These are phyloP conservation scores for Colletotrichum cuscutae DNA, from an alignment of 2,329 filamentous ascomycete species.

Conservation along the genomic window DNA sequence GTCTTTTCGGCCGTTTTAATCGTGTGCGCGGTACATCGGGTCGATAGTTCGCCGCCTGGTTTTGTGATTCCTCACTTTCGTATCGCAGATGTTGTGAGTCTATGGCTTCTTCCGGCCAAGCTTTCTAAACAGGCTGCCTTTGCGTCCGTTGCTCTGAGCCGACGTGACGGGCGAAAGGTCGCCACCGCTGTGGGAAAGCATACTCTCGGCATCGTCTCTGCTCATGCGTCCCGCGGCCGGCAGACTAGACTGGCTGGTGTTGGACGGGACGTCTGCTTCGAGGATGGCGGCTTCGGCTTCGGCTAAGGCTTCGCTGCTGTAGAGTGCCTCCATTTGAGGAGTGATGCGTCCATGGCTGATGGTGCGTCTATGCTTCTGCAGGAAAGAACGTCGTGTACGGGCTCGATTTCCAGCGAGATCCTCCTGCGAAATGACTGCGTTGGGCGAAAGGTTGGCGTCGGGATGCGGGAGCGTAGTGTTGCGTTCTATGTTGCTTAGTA, in stretches of 20 bases:
- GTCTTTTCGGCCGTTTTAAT: constrained; percentile 31
- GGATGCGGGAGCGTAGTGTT: constrained; percentile 73
- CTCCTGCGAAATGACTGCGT: constrained; percentile 66
- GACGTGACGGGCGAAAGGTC: constrained; percentile 36
- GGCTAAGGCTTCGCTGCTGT: constrained; percentile 41
- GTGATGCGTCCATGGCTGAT: constrained; percentile 58
- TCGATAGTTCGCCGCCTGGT: neutral
- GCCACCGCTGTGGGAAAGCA: constrained; percentile 40
- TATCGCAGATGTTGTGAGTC: neutral
- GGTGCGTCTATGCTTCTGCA: constrained; percentile 58
- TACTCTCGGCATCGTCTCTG: constrained; percentile 53
- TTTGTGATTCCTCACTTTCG: neutral
- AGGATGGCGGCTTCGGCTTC: constrained; percentile 30
- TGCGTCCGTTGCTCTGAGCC: constrained; percentile 14
- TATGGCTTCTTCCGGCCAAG: constrained; percentile 29
- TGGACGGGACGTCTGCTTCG: constrained; percentile 21
- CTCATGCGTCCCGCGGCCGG: constrained; percentile 29
- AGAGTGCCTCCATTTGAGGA: constrained; percentile 48
- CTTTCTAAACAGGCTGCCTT: constrained; percentile 22
- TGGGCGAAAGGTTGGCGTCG: constrained; percentile 66
- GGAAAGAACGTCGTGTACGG: constrained; percentile 57
- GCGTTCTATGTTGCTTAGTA: constrained; percentile 47
- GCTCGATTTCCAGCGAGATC: constrained; percentile 58
- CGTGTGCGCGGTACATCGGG: constrained; percentile 15
- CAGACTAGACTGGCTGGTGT: constrained; percentile 23